Base-by-base conservation (phyloP, 164 flowering plant genomes). In the Dillenia turbinata region DNA sequence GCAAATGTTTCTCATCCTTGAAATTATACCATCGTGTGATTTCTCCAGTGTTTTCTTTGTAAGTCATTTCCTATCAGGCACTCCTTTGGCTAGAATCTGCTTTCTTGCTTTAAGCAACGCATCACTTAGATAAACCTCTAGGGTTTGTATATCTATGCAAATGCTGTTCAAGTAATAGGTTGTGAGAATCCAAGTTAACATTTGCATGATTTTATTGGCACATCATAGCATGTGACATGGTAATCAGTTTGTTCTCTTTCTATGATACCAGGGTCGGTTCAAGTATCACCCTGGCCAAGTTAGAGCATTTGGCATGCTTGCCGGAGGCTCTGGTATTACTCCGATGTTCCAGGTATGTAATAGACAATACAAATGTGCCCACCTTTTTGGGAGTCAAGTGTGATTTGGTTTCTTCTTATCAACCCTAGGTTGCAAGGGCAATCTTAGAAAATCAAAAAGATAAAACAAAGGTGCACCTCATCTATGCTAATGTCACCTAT, bases 311-410 rank as follows among this genome's bases (percentile, higher is more conserved):
- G 99, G 99, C 49, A 91, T 94, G 99, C 81, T 89, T 80, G 97
- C 99, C 65, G 99, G 99, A 62, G 99, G 99, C 46, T 91, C 97
- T 57, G 99, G 99, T 62, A 94, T 94, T 50, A 94, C 99, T 56
- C 99, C 99, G 49, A 94, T 94, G 97, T 94, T 86, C 71, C 99
- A 94, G 72, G 99, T 91, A 72, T 59, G 69, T 59, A 0, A 50
- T 16, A 62, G 33, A 47, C 14, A 54, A 60, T 26, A 2, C 10
- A n/a, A 2, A 4, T 53, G 9, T 58, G 46, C 33, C 64, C 49
- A 9, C 8, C 16, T 13, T 50, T 52, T 59, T 54, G 54, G 3
- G 26, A 16, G 54, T 49, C 13, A 61, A 56, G 19, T 56, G 10
- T 59, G 10, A 17, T 19, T 55, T 15, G 26, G 15, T 50, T 15